These are phyloP conservation scores for Ustilago cynodontis DNA, from an alignment of 1,284 basidiomycete genomes.

Conservation along the genomic window DNA sequence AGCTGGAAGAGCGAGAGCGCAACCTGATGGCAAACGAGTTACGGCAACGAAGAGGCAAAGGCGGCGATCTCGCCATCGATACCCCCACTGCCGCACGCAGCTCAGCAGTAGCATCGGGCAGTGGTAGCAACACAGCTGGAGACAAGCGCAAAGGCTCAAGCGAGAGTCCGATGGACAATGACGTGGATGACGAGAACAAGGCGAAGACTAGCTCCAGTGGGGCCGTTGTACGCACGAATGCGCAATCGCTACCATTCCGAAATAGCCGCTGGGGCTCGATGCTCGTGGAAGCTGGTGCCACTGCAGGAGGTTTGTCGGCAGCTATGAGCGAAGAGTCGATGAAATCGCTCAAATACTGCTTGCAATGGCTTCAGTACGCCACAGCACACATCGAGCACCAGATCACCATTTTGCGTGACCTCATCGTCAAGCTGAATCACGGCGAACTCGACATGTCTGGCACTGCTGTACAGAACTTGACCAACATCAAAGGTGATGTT, in stretches of 20 bases:
- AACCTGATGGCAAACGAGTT: slow-evolving; percentile 57
- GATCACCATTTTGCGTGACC: slow-evolving; percentile 79
- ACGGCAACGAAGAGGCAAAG: slow-evolving; percentile 49
- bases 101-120: slow-evolving; percentile 20
- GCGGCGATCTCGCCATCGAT: slow-evolving; percentile 32
- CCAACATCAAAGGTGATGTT: slow-evolving; percentile 82
- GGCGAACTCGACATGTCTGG: slow-evolving; percentile 58
- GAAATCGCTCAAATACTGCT: slow-evolving; percentile 84
- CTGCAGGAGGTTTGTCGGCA: slow-evolving; percentile 78
- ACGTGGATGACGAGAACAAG: slow-evolving; percentile 28
- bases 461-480: slow-evolving; percentile 71
- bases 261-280: slow-evolving; percentile 82
- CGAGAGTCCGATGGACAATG: slow-evolving; percentile 28
- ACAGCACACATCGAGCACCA: slow-evolving; percentile 88
- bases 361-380: slow-evolving; percentile 89
- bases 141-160: slow-evolving; percentile 13
- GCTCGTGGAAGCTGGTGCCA: slow-evolving; percentile 82
- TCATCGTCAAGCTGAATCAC: slow-evolving; percentile 65
- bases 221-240: slow-evolving; percentile 58
- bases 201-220: slow-evolving; percentile 11
- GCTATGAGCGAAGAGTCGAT: slow-evolving; percentile 91
- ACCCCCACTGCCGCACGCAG: slow-evolving; percentile 11
- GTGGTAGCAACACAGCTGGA: slow-evolving; percentile 7
- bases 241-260: slow-evolving; percentile 64
- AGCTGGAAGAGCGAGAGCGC: slow-evolving; percentile 60